A percentile compares a stretch with the other conserved stretches of the same genome.
Evolutionary conservation across 2,329 filamentous ascomycete species (phyloP).

Genomic region (Nigrospora oryzae): DNA sequence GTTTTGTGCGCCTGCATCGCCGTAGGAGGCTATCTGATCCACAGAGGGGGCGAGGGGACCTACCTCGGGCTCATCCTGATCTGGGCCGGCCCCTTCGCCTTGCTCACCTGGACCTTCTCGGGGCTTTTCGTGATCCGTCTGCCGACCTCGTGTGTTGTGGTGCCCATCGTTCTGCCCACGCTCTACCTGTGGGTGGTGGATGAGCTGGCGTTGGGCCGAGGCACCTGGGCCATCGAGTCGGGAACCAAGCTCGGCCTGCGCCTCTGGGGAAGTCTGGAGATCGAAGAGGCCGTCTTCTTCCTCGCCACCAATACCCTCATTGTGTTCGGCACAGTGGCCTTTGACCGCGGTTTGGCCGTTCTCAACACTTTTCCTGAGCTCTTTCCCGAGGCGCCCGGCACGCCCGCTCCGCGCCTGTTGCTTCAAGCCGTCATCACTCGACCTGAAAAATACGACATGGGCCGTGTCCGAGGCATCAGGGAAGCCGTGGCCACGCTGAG

Average conservation of each 20-base stretch:
- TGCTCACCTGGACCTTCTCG: slow-evolving; percentile 55
- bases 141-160: slow-evolving; percentile 45
- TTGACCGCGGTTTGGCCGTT: slow-evolving; percentile 61
- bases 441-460: slow-evolving; percentile 43
- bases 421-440: slow-evolving; percentile 40
- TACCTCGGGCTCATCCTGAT: slow-evolving; percentile 63
- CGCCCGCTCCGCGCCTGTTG: slow-evolving; percentile 40
- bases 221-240: slow-evolving; percentile 63
- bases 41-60: slow-evolving; percentile 40
- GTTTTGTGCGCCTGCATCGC: slow-evolving; percentile 33
- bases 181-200: slow-evolving; percentile 67
- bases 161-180: slow-evolving; percentile 56
- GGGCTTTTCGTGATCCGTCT: slow-evolving; percentile 55
- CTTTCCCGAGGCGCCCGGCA: slow-evolving; percentile 40
- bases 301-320: slow-evolving; percentile 61
- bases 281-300: slow-evolving; percentile 72
- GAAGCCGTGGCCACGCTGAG: slow-evolving; percentile 50
- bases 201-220: slow-evolving; percentile 55
- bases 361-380: slow-evolving; percentile 52
- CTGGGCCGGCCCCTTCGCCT: slow-evolving; percentile 59
- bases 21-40: slow-evolving; percentile 34
- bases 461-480: slow-evolving; percentile 46
- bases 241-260: slow-evolving; percentile 58
- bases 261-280: slow-evolving; percentile 57
- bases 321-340: slow-evolving; percentile 59